phyloP scores from a whole-genome alignment of 2,329 filamentous ascomycete genomes.

The Neofusicoccum umdonicola region DNA sequence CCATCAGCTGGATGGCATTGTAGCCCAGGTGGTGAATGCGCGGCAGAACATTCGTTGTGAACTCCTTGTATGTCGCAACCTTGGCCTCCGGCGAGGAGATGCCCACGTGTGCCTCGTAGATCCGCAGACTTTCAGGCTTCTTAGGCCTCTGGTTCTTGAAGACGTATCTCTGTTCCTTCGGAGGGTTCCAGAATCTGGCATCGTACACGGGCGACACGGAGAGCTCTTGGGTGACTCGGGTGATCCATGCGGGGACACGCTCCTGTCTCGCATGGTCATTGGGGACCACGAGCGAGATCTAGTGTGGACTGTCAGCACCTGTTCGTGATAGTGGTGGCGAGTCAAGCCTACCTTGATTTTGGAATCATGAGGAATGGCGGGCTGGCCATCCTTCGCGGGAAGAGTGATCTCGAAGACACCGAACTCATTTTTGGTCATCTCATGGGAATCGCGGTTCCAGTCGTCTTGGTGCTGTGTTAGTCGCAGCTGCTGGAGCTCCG shows the following conservation, averaged over 20 bases:
- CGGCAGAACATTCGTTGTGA: slow-evolving; percentile 87
- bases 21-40: slow-evolving; percentile 89
- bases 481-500: background rate
- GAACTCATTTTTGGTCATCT: slow-evolving; percentile 82
- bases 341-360: slow-evolving; percentile 75
- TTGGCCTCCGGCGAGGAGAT: slow-evolving; percentile 89
- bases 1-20: slow-evolving; percentile 98
- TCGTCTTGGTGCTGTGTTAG: slow-evolving; percentile 52
- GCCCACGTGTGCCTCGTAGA: slow-evolving; percentile 98
- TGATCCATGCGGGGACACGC: slow-evolving; percentile 94
- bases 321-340: slow-evolving; percentile 12
- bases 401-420: slow-evolving; percentile 84
- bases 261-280: slow-evolving; percentile 74
- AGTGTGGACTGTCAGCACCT: slow-evolving; percentile 5
- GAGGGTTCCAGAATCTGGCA: slow-evolving; percentile 95
- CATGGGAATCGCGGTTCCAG: slow-evolving; percentile 80
- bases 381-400: slow-evolving; percentile 68
- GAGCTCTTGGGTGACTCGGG: slow-evolving; percentile 91
- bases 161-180: slow-evolving; percentile 68
- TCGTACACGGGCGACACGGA: slow-evolving; percentile 89
- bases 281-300: slow-evolving; percentile 82
- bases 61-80: slow-evolving; percentile 95
- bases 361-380: slow-evolving; percentile 85
- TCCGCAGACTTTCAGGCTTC: slow-evolving; percentile 81
- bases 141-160: slow-evolving; percentile 81